Base-by-base conservation (phyloP, 345 rosid genomes). In the Lepidium aucheri region DNA sequence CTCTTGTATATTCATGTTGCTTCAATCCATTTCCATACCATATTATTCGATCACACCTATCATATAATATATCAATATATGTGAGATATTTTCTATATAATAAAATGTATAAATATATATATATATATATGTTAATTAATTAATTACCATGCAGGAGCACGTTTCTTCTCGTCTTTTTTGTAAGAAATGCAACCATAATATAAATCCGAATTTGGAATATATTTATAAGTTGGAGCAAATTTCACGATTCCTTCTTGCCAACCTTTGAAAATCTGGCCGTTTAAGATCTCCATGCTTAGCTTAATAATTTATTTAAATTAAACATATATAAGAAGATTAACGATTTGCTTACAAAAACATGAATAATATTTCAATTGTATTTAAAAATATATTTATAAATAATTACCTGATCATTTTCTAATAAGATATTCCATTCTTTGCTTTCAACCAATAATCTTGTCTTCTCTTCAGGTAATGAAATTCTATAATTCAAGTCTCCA, bases 141-240 rank as follows among this genome's bases (percentile, higher is more conserved):
- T n/a, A n/a, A n/a, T 63, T 72, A 86, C 94, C 96, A 89, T 39
- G 94, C 96, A 0, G 96, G 96, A 53, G 94, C 79, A 20, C 96
- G 87, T 65, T 73, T 70, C 43, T 83, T 89, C 74, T 82, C 85
- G 9, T 81, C 78, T 42, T 81, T 82, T 54, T 74, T 65, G 57
- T 80, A 70, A 60, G 80, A 44, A 26, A 72, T 65, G 56, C 85
- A 79, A 26, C 91, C 97, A 11, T 76, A 79, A 61, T 90, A 90
- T 41, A 64, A 74, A 63, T 83, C 86, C 9, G 97, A 87, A 68
- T 81, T 84, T 1, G 75, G 80, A 45, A 69, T 76, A 52, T 90
- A 90, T 79, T 90, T 90, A 76, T 90, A 90, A 0, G 97, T 90
- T 0, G 97, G 97, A 46, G 89, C 78, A 43, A 87, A 90, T 61